A percentile compares a stretch with the other conserved stretches of the same genome.
Evolutionary conservation across 1,284 basidiomycete species (phyloP).

Genomic region (Hymenochaete sp.): DNA sequence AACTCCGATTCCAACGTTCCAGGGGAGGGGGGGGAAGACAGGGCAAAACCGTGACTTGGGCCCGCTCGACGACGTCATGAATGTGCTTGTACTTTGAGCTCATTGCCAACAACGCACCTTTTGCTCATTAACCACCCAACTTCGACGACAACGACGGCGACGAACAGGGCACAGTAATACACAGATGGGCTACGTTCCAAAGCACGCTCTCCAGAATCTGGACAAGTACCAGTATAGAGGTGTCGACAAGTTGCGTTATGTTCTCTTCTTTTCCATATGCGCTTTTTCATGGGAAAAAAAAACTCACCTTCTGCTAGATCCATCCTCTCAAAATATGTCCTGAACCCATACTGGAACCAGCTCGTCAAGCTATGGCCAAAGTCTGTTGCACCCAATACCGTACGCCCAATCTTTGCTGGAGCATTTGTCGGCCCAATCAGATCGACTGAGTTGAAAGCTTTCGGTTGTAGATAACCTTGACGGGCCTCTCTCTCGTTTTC

Average conservation of each 20-base stretch:
- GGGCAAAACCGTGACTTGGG: too few relatives aligned
- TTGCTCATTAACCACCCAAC: too few relatives aligned
- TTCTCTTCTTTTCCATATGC: background rate
- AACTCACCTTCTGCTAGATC: constrained; percentile 39
- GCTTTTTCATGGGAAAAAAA: background rate
- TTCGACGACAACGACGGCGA: constrained; percentile 2
- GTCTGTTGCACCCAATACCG: constrained; percentile 85
- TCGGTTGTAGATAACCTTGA: constrained; percentile 71
- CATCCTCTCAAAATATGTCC: constrained; percentile 66
- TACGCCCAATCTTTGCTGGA: constrained; percentile 31
- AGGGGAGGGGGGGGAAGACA: too few relatives aligned
- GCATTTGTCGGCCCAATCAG: background rate
- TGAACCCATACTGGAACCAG: constrained; percentile 93
- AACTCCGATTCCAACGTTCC: too few relatives aligned
- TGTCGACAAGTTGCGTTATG: constrained; percentile 19
- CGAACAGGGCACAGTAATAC: background rate
- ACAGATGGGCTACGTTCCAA: constrained; percentile 19
- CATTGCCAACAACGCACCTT: background rate
- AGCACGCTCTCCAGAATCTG: constrained; percentile 18
- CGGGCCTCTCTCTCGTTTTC: constrained; percentile 76
- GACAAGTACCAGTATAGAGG: constrained; percentile 20
- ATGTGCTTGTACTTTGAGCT: too few relatives aligned
- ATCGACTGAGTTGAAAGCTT: background rate
- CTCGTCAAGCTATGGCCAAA: constrained; percentile 88
- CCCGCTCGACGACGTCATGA: background rate